Evolutionary conservation across 73 alveolate genomes (phyloP), one percentile per base, ranked within the genome.

Genomic region (Chromera velia): DNA sequence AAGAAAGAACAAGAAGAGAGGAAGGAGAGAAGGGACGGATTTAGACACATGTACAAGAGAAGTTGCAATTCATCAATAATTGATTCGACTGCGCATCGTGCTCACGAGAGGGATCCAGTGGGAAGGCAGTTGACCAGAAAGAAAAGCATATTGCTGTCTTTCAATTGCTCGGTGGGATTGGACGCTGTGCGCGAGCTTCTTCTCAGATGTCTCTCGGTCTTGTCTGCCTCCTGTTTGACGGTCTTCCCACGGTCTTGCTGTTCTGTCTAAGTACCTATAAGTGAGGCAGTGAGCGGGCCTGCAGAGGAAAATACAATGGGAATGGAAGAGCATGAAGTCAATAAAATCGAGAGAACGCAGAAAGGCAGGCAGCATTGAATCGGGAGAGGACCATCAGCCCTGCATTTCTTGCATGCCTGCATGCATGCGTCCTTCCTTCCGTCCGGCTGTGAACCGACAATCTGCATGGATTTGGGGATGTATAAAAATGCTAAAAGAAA

Each of bases 171-270:
- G 63, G 93, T 93, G 9, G 70, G 67, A 32, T 97, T 93, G 17
- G 82, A 86, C 19, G 96, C 95, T 10, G 94, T 90, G 78, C 73
- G 96, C 33, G 85, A 92, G 77, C 86, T 87, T 86, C 83, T 88
- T 83, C 70, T 65, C 55, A 33, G 85, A 76, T 18, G 4, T 10
- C 65, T 46, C 65, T 46, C n/a, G 19, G 19, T 46, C 19, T 19
- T 10, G n/a, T 46, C 19, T 46, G 65, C 65, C 65, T 13, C 19
- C 9, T 46, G n/a, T 46, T 13, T 19, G 65, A 10, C 65, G 65
- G 65, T 10, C 19, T 46, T 46, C 19, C 19, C 65, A 13, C 65
- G 65, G n/a, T n/a, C n/a, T 13, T 40, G 55, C 13, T 4, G 55
- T 40, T 13, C 4, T 40, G 13, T 13, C 4, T 40, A 40, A 4